Base-by-base conservation (phyloP, 2,329 filamentous ascomycete genomes). In the Fusarium sp. region DNA sequence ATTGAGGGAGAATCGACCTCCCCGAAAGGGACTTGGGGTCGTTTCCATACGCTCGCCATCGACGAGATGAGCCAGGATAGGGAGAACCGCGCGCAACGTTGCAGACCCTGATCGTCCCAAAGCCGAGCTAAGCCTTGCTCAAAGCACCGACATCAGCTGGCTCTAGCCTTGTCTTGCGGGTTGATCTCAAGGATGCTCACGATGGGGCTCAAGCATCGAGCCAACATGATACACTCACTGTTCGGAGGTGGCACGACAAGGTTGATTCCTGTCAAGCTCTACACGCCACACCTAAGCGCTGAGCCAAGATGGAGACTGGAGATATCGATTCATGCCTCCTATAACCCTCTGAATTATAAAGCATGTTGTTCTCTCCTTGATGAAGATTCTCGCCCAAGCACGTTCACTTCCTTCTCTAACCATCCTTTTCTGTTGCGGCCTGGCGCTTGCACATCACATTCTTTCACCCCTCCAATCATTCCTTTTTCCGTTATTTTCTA, bases 341-440 rank as follows among this genome's bases (percentile, higher is more conserved):
- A 22, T 14, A 33, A 33, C 29, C 16, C 14, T 57, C n/a, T 61
- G 24, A 31, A 10, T 14, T 14, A 24, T 62, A 62, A 35, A 62
- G 22, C 31, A 66, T 57, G 59, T 35, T 36, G 14, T 16, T 38
- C 46, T 40, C 22, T 14, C 31, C 9, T 24, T 9, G 27, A 61
- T 40, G 10, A 16, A 36, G 38, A 27, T 29, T 16, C 24, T n/a
- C 20, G 44, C 57, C 57, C 29, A 57, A 67, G 57, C 58, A 63
- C 59, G 29, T 29, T 58, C 40, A 36, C 20, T 67, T 56, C 20
- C 44, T 64, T 53, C 46, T 64, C 20, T 63, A 64, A 66, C 62
- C 71, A 67, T 51, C 67, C 71, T 31, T 58, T 64, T 64, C 33
- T 55, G 17, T 46, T 60, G 49, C 42, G 67, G 75, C 73, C 72